Evolutionary conservation across 179 eudicot species (phyloP), one percentile per base, ranked within the genome.

Genomic region (Spinacia oleracea): DNA sequence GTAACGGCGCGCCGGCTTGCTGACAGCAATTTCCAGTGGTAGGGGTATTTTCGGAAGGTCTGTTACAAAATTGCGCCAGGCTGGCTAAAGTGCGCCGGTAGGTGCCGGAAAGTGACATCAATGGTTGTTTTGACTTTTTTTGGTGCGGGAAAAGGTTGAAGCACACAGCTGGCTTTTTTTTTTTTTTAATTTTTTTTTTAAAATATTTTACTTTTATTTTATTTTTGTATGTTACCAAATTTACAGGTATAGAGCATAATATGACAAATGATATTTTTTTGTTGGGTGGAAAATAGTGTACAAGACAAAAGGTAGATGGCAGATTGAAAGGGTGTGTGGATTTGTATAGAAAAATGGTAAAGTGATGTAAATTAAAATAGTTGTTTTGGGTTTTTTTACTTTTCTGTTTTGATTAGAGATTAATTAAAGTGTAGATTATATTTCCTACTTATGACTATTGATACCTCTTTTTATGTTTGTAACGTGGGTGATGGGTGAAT

Each of bases 1-100:
- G 67, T n/a, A 73, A 55, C 23, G 78, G 73, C 32, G 75, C 70
- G 32, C 63, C 70, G 18, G 70, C 60, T 4, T 75, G 75, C 70
- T 80, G 34, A 55, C 25, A 14, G 16, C 0, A 20, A 15, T 8
- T 21, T 0, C 10, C 1, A 11, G 21, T 2, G 10, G 35, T 1
- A 20, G 12, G 29, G 53, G 50, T 67, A 40, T 21, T 0, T 67
- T 67, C 23, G 29, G 9, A 23, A 67, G 6, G 63, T 3, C 23
- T 58, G 63, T 29, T 51, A 12, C 18, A 51, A 14, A 51, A 51
- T 58, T 48, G 2, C 14, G 1, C 11, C 9, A 9, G 31, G 14
- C 6, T 7, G 4, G 10, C 0, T 58, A n/a, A 4, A 58, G 74
- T 70, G 74, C 55, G 21, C 11, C 53, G 73, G 34, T 46, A 20